A percentile compares a stretch with the other conserved stretches of the same genome.
These are phyloP conservation scores for Malus asiatica DNA, from an alignment of 306 rosid genomes.

Conservation along the genomic window DNA sequence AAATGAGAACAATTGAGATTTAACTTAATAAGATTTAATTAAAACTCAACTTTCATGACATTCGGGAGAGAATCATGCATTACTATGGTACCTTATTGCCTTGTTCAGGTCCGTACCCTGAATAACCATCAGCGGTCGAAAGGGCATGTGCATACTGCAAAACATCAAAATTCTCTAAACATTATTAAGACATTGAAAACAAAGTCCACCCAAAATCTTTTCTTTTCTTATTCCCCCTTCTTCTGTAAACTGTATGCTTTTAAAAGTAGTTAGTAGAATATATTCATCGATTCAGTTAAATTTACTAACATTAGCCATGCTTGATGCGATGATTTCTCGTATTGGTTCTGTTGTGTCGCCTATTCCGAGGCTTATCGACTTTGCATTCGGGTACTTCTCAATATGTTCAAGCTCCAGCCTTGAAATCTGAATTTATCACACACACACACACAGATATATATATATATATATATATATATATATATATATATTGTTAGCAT, in stretches of 20 bases:
- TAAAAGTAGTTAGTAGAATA: no score
- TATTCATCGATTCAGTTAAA: neutral
- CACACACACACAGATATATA: no score
- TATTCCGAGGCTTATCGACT: constrained; percentile 57
- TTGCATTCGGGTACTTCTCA: constrained; percentile 50
- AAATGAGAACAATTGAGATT: no score
- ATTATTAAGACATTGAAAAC: neutral
- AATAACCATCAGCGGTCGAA: constrained; percentile 53
- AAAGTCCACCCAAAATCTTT: constrained; percentile 5
- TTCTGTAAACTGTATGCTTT: neutral
- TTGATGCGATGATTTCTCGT: constrained; percentile 47
- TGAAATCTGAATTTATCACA: neutral
- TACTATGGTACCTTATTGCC: constrained; percentile 47
- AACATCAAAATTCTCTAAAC: neutral
- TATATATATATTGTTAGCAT: neutral
- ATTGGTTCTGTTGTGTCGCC: constrained; percentile 75
- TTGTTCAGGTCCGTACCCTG: constrained; percentile 78
- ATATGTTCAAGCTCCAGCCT: constrained; percentile 22
- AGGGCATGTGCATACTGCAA: constrained; percentile 63
- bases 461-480: no score
- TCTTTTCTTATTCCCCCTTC: neutral
- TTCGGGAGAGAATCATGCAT: no score
- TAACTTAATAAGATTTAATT: no score
- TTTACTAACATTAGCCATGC: constrained; percentile 46
- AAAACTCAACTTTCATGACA: no score